Conservation (phyloP, 108 stramenopile species). For the Licmophora abbreviata region DNA sequence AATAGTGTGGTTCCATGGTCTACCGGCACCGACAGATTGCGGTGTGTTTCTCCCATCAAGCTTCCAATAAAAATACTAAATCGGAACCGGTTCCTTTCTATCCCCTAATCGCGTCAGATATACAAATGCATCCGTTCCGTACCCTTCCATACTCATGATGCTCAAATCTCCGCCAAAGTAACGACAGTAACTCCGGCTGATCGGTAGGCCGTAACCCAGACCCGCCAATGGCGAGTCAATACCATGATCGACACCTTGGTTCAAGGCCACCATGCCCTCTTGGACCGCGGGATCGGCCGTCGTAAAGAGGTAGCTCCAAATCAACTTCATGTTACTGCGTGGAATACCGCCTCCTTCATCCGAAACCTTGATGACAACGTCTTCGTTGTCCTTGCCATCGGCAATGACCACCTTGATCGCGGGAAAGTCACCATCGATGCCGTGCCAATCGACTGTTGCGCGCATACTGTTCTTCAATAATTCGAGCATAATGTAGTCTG, state of each 20-base stretch:
- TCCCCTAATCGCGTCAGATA: constrained; percentile 83
- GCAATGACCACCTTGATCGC: constrained; percentile 96
- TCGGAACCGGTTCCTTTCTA: constrained; percentile 76
- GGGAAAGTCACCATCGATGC: constrained; percentile 83
- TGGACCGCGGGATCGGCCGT: constrained; percentile 84
- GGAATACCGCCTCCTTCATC: constrained; percentile 99
- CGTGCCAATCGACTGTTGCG: constrained; percentile 95
- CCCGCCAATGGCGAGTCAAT: constrained; percentile 96
- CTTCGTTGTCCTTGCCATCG: constrained; percentile 96
- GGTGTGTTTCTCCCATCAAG: too few species aligned
- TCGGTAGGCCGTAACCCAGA: constrained; percentile 97
- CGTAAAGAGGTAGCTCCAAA: constrained; percentile 94
- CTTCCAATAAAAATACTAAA: too few species aligned
- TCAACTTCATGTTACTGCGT: constrained; percentile 84
- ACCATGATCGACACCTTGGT: constrained; percentile 74
- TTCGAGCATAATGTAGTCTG: constrained; percentile 95
- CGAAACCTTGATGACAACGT: constrained; percentile 97
- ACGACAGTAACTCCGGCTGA: constrained; percentile 89
- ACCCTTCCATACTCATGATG: constrained; percentile 99
- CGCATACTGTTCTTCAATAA: constrained; percentile 98
- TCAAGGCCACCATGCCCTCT: constrained; percentile 58
- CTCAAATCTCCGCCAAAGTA: constrained; percentile 98
- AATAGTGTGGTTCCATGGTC: too few species aligned
- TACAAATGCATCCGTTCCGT: constrained; percentile 98
- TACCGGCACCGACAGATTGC: too few species aligned